Evolutionary conservation across 83 land plant genomes (phyloP).

Genomic region (Isoetes engelmannii): DNA sequence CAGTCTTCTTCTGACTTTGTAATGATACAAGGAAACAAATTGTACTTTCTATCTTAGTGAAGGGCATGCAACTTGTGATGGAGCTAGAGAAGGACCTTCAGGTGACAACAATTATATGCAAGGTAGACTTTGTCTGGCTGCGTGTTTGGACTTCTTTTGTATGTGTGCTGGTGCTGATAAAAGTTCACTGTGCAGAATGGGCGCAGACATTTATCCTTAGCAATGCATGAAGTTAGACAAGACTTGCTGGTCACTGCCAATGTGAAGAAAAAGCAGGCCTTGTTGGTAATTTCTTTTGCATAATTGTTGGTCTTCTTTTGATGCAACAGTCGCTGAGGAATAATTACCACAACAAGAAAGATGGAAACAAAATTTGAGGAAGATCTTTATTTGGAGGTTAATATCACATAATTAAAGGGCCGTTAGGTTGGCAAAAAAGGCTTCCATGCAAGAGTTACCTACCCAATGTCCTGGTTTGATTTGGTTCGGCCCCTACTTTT

Average conservation of each 20-base stretch:
- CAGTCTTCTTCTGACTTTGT: background rate
- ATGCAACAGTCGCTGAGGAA: background rate
- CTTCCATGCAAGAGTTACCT: no score
- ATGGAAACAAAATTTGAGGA: no score
- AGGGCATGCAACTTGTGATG: conserved; percentile 72
- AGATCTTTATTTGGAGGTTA: no score
- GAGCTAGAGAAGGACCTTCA: conserved; percentile 74
- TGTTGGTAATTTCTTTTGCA: conserved; percentile 37
- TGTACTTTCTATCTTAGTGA: conserved; percentile 38
- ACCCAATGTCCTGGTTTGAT: no score
- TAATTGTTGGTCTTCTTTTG: background rate
- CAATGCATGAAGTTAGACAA: conserved; percentile 68
- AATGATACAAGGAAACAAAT: background rate
- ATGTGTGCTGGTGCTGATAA: no score
- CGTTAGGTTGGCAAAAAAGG: no score
- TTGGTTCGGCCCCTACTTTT: no score
- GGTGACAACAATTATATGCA: conserved; percentile 74
- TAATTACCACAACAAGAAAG: no score
- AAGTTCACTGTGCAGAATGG: conserved; percentile 47
- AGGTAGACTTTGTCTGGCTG: conserved; percentile 33
- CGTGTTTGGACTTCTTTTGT: background rate
- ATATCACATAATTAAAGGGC: no score
- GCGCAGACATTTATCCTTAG: conserved; percentile 53
- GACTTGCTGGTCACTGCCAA: conserved; percentile 61
- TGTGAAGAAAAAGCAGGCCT: conserved; percentile 69